Conservation (phyloP, 306 rosid genomes). For the Glycine latifolia region DNA sequence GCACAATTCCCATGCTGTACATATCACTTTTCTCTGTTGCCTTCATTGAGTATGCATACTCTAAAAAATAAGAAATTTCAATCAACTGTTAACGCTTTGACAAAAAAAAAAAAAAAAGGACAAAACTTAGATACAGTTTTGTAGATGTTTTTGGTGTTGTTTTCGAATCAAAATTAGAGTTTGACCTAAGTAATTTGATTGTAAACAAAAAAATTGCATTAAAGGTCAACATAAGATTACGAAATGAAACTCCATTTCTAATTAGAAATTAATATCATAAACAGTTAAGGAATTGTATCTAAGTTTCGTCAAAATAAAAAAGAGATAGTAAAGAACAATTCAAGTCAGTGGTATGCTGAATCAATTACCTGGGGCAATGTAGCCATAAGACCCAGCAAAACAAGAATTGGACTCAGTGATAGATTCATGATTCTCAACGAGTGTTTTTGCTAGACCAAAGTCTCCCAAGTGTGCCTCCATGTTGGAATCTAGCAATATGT, state of each 20-base stretch:
- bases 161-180: background rate
- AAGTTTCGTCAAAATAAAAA: background rate
- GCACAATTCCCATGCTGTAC: slow-evolving; percentile 92
- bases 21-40: slow-evolving; percentile 91
- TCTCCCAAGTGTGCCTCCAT: slow-evolving; percentile 98
- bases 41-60: slow-evolving; percentile 81
- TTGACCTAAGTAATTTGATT: background rate
- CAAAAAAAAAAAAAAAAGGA: background rate
- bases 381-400: slow-evolving; percentile 94
- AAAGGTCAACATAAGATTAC: background rate
- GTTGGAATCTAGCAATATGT: slow-evolving; percentile 76
- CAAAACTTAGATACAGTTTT: background rate
- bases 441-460: slow-evolving; percentile 84
- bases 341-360: background rate
- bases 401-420: slow-evolving; percentile 73
- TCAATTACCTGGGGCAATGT: slow-evolving; percentile 87
- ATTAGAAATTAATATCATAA: background rate
- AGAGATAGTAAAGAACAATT: background rate
- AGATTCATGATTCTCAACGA: slow-evolving; percentile 67
- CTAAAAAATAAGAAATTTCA: slow-evolving; percentile 50
- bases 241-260: background rate
- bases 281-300: background rate
- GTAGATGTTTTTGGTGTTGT: background rate
- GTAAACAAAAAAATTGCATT: background rate
- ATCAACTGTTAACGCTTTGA: background rate